Evolutionary conservation across 2,329 filamentous ascomycete species (phyloP).

Genomic region (Tolypocladium album): DNA sequence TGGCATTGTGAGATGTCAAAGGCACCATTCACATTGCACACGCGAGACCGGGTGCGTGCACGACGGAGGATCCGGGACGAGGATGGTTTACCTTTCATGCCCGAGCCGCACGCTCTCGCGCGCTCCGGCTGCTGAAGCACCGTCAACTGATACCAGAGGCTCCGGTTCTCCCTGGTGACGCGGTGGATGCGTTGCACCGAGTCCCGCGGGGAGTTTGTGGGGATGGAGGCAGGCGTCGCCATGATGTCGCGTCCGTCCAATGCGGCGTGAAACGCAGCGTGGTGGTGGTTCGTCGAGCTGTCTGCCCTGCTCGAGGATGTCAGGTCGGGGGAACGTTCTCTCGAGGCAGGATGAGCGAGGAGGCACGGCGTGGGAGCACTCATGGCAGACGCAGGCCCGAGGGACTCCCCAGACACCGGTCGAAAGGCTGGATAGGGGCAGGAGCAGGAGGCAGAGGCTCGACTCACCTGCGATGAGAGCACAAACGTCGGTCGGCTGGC

Average conservation of each 20-base stretch:
- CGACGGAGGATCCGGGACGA: not conserved
- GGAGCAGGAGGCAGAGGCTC: not conserved
- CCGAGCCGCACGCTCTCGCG: conserved; percentile 88
- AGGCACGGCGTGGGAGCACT: not conserved
- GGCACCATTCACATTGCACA: not conserved
- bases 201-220: conserved; percentile 19
- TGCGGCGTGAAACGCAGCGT: not conserved
- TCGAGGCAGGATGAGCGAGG: not conserved
- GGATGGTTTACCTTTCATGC: conserved; percentile 75
- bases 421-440: not conserved
- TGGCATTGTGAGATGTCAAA: not conserved
- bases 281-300: not conserved
- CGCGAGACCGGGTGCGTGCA: not conserved
- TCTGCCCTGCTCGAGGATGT: not conserved
- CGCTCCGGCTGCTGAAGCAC: conserved; percentile 93
- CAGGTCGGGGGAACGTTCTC: not conserved
- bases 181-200: conserved; percentile 35
- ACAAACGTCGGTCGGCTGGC: not conserved
- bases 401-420: not conserved
- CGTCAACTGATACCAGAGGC: conserved; percentile 68
- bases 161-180: conserved; percentile 61
- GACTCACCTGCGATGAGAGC: not conserved
- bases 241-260: conserved; percentile 12
- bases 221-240: conserved; percentile 20
- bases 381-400: not conserved